These are phyloP conservation scores for Juglanconis oblonga DNA, from an alignment of 2,329 filamentous ascomycete genomes.

Conservation along the genomic window DNA sequence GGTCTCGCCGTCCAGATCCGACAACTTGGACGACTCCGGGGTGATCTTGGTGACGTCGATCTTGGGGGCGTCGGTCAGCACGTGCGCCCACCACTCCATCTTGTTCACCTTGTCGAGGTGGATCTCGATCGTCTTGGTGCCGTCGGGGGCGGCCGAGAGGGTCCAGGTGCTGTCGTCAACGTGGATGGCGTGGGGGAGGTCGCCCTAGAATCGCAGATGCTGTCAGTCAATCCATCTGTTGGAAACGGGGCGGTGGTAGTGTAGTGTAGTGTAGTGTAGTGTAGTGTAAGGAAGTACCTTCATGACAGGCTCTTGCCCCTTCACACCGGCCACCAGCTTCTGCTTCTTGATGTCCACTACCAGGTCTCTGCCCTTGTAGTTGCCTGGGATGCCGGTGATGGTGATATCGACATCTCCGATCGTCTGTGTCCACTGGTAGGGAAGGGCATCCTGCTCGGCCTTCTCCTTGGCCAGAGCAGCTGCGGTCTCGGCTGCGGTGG, in stretches of 20 bases:
- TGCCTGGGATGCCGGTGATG: constrained; percentile 68
- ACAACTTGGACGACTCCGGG: constrained; percentile 87
- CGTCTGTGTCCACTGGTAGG: constrained; percentile 96
- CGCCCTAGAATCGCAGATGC: constrained; percentile 57
- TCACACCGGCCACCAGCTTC: constrained; percentile 75
- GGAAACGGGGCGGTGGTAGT: no score
- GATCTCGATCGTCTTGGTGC: constrained; percentile 67
- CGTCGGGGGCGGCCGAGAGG: constrained; percentile 68
- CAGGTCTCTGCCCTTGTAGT: constrained; percentile 80
- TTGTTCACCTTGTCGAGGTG: constrained; percentile 96
- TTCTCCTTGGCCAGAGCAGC: constrained; percentile 68
- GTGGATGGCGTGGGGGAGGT: constrained; percentile 74
- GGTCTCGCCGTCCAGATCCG: constrained; percentile 92
- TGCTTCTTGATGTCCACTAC: constrained; percentile 79
- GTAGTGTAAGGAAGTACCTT: constrained; percentile 50
- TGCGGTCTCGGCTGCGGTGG: constrained; percentile 53
- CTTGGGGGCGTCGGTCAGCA: constrained; percentile 79
- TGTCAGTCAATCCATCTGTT: neutral
- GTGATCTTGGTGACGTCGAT: constrained; percentile 95
- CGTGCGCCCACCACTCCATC: constrained; percentile 97
- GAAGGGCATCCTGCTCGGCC: constrained; percentile 84
- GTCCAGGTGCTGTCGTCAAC: constrained; percentile 95
- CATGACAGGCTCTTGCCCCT: constrained; percentile 83
- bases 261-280: neutral
- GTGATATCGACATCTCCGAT: constrained; percentile 84